These are phyloP conservation scores for Fusarium verticillioides DNA, from an alignment of 2,329 filamentous ascomycete species.

Conservation along the genomic window DNA sequence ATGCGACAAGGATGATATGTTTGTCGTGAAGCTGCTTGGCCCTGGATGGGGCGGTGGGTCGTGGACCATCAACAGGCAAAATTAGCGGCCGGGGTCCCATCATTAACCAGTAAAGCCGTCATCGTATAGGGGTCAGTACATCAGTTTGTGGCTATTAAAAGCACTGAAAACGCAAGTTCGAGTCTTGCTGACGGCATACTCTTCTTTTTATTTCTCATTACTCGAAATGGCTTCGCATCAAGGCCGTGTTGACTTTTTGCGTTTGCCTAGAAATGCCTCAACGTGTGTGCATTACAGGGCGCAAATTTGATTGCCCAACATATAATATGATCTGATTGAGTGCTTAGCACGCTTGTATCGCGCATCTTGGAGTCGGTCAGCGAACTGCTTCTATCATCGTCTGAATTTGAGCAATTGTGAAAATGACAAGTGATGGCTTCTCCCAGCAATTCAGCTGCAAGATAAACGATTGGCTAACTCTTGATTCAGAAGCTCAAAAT, in stretches of 20 bases:
- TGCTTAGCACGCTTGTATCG: no score
- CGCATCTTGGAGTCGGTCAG: no score
- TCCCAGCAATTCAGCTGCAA: no score
- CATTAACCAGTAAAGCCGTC: slow-evolving; percentile 1
- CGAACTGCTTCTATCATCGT: no score
- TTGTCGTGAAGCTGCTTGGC: background rate
- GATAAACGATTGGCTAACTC: no score
- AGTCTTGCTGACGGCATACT: slow-evolving; percentile 26
- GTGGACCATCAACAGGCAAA: background rate
- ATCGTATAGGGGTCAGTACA: slow-evolving; percentile 32
- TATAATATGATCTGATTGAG: no score
- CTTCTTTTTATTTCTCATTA: background rate
- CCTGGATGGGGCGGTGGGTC: background rate
- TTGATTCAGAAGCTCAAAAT: no score
- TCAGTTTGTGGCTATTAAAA: slow-evolving; percentile 25
- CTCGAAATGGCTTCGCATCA: accelerated
- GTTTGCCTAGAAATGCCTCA: background rate
- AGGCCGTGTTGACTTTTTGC: background rate
- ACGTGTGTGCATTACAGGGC: no score
- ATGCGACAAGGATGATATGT: accelerated
- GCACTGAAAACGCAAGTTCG: slow-evolving; percentile 31
- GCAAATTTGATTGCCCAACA: no score
- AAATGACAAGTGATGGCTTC: no score
- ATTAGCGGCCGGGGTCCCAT: background rate
- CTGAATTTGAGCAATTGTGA: no score